phyloP scores from a whole-genome alignment of 164 flowering plant species.

The Stephania cephalantha region DNA sequence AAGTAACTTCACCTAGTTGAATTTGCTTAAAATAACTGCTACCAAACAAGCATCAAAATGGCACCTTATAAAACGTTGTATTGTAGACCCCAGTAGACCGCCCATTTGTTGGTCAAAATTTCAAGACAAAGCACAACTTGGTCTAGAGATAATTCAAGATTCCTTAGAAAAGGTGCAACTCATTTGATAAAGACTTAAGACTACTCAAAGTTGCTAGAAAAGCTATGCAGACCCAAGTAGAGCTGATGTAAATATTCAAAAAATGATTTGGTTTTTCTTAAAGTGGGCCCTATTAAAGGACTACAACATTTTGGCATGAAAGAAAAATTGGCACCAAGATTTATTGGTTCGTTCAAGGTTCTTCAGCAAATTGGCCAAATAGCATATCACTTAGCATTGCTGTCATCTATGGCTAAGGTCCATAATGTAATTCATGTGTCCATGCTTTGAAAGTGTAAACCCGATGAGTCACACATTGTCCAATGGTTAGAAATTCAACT shows the following conservation, averaged over 20 bases:
- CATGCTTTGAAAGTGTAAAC: neutral
- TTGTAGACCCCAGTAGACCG: neutral
- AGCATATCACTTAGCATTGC: neutral
- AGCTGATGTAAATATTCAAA: neutral
- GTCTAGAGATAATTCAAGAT: neutral
- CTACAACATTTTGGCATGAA: neutral
- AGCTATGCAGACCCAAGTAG: neutral
- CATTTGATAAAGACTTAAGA: neutral
- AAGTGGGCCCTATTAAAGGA: neutral
- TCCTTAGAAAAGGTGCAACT: neutral
- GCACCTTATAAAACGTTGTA: neutral
- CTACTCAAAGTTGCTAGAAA: neutral
- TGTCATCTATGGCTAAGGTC: neutral
- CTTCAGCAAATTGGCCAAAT: neutral
- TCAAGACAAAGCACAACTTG: neutral
- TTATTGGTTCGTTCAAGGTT: neutral
- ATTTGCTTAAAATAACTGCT: neutral
- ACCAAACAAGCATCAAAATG: neutral
- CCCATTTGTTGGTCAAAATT: neutral
- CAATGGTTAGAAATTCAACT: neutral
- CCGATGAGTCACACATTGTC: neutral
- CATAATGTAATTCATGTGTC: neutral
- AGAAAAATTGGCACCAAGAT: neutral
- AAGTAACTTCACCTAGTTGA: neutral
- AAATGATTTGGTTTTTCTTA: neutral